Evolutionary conservation across 2,329 filamentous ascomycete species (phyloP), one percentile per base, ranked within the genome.

Genomic region (Fusarium sp.): DNA sequence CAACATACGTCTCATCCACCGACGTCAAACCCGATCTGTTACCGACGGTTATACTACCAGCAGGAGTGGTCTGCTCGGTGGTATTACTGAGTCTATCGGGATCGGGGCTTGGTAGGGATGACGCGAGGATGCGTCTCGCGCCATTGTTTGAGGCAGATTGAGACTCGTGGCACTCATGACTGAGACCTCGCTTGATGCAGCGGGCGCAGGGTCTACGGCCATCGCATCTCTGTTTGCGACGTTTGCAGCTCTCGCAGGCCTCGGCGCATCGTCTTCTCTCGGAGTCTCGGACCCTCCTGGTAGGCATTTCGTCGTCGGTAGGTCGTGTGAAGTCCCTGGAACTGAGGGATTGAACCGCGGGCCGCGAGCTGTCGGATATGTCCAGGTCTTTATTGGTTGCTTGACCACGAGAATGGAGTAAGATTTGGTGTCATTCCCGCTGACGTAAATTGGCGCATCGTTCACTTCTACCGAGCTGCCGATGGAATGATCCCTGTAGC

Each of bases 231-330:
- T 77, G 75, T 28, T 77, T 77, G 30, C 75, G 75, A 13, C 71
- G 72, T 47, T 77, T 77, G 62, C 75, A 77, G 42, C 58, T 77
- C 20, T 77, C 73, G n/a, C 75, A 77, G 11, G 75, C 75, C 31
- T 75, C 74, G 47, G 73, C 74, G 60, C 75, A 77, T 31, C 75
- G 70, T 59, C 74, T 74, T 50, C 75, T 70, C 18, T 77, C 75
- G 38, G 61, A 41, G 16, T 77, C 75, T 41, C 75, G 73, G 67
- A 77, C 73, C 56, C 65, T 73, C 61, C 71, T 76, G 45, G 75
- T 77, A 45, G 75, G 75, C 75, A 77, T 77, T 26, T 48, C 58
- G 50, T 54, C 24, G 50, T 54, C 33, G 50, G 50, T 54, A 28
- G 26, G 53, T 68, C 39, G 39, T 56, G 50, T 42, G 48, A 55